phyloP scores from a whole-genome alignment of 2,329 filamentous ascomycete genomes.

The Fusarium sacchari region DNA sequence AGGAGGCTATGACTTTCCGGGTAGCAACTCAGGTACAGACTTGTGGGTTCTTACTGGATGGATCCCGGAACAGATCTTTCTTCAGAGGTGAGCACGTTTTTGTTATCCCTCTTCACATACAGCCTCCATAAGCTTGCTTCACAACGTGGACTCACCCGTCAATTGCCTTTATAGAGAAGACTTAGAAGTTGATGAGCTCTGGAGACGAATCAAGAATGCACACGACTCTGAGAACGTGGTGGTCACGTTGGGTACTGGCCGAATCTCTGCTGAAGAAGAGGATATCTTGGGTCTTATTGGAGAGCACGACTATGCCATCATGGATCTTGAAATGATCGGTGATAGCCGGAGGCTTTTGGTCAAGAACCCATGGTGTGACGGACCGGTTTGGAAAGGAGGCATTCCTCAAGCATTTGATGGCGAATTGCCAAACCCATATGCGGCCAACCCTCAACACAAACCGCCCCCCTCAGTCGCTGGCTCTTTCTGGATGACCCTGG shows the following conservation, averaged over 20 bases:
- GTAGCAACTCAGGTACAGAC: constrained; percentile 96
- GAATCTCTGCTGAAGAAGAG: constrained; percentile 80
- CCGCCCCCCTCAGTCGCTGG: constrained; percentile 58
- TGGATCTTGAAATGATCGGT: constrained; percentile 75
- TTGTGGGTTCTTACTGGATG: constrained; percentile 92
- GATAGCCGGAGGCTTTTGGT: constrained; percentile 77
- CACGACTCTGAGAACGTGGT: constrained; percentile 84
- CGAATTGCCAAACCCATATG: not conserved
- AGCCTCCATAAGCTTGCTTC: not conserved
- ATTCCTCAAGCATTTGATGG: not conserved
- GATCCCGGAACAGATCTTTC: constrained; percentile 95
- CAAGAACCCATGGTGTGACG: constrained; percentile 96
- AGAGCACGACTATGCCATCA: constrained; percentile 93
- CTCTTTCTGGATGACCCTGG: constrained; percentile 93
- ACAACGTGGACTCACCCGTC: constrained; percentile 6
- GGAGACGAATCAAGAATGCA: constrained; percentile 78
- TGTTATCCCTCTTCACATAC: not conserved
- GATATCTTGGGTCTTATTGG: constrained; percentile 82
- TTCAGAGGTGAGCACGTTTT: constrained; percentile 69
- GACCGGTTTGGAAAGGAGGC: constrained; percentile 73
- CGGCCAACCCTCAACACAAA: constrained; percentile 10
- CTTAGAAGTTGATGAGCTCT: constrained; percentile 77
- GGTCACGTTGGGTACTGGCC: constrained; percentile 89
- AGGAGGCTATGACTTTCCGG: constrained; percentile 96
- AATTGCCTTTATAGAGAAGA: constrained; percentile 69